Base-by-base conservation (phyloP, 192 early-diverging fungal genomes). In the Coemansia sp. region DNA sequence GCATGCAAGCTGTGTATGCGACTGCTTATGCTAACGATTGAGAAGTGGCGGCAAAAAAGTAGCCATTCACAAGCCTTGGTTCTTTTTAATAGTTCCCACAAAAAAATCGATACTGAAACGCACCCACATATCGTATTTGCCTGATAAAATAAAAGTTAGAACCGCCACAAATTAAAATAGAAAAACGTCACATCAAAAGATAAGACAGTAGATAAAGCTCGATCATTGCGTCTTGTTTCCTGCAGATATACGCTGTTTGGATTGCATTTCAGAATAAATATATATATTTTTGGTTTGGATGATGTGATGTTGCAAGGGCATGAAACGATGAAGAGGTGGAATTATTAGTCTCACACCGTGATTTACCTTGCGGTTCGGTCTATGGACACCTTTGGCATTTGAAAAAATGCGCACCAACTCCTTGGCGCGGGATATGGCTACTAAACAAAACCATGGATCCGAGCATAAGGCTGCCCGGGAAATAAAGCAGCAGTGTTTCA, bases 401-500 rank as follows among this genome's bases (percentile, higher is more conserved):
- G 3, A 40, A 56, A 64, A 68, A 34, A 32, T 52, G 66, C 66
- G 59, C 72, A 22, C 66, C 72, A 74, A 74, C 72, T 74, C 72
- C 72, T 74, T 74, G 72, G 72, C 66, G 72, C 72, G 61, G 72
- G 72, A 74, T 68, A 68, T 64, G 60, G 58, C 56, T 59, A 74
- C 62, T n/a, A 20, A 48, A 60, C 29, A 28, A 49, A 14, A 61
- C 68, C 58, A 70, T 64, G 68, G 18, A 70, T 70, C 68, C 68
- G 68, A 70, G 48, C 31, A 54, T 58, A 60, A 58, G 56, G 7
- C 32, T 40, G 56, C 60, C 60, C 28, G 16, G 60, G 10, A 32
- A 11, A 42, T 56, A 52, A 29, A 56, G 29, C 10, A 48, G 25
- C 42, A 0, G n/a, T 25, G 42, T 69, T 64, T 74, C 68, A 80